Evolutionary conservation across 768 basidiomycete species (phyloP), one percentile per base, ranked within the genome.

Genomic region (Coprinellus aureogranulatus): DNA sequence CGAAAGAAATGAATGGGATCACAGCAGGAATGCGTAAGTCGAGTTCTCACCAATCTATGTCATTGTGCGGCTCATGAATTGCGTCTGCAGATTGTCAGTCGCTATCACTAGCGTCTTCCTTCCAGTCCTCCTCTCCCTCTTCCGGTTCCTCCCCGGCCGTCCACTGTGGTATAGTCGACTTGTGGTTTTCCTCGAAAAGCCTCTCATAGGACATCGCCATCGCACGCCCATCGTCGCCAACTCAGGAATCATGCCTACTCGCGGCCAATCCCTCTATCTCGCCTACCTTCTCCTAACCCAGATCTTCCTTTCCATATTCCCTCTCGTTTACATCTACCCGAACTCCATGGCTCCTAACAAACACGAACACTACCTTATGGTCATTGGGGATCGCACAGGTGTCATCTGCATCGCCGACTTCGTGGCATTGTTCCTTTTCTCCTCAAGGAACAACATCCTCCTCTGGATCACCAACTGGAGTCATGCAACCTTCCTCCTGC

Each of bases 391-490:
- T 20, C 53, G 58, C 4, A 40, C 58, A 1, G 58, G 58, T 16
- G 47, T 31, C 11, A 44, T 55, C 26, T 53, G 44, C 53, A 59
- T 59, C 53, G 58, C 58, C 25, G 47, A 59, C 45, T 59, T 59
- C 39, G 37, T 59, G 25, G 58, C 53, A 0, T 34, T 59, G n/a
- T 59, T 59, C 58, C 53, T 59, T 39, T 59, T 55, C 53, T 59
- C 58, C 31, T 59, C 58, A 11, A 34, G 58, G 11, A 59, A 59
- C 46, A 59, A 59, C 53, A 14, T 55, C 27, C 53, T 59, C 12
- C 41, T 59, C 8, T 59, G 58, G 58, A 54, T 59, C 30, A 59
- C 58, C n/a, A 55, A 59, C 39, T 59, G 58, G 58, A 59, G 58
- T 45, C 58, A 59, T 47, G 48, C 44, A 22, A 59, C 58, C 25